Percentiles rank a stretch among this genome's conserved stretches.
phyloP scores from a whole-genome alignment of 306 rosid genomes.

The Lathyrus tuberosus region DNA sequence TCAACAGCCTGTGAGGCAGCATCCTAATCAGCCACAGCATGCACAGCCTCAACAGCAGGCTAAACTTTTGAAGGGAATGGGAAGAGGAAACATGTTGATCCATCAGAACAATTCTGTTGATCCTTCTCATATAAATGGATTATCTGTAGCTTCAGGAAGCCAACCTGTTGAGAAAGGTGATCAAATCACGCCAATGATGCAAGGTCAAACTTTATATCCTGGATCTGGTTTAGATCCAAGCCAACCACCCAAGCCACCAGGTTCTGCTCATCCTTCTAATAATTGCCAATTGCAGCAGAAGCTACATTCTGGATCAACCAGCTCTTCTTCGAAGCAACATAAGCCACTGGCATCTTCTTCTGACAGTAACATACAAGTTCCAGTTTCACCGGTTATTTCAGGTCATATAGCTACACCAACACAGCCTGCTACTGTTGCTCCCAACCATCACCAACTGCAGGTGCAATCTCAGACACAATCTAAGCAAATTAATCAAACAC shows the following conservation, averaged over 20 bases:
- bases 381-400: slow-evolving; percentile 58
- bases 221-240: slow-evolving; percentile 69
- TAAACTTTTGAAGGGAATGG: slow-evolving; percentile 77
- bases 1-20: slow-evolving; percentile 87
- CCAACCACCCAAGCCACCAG: slow-evolving; percentile 68
- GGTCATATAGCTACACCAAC: slow-evolving; percentile 57
- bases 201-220: slow-evolving; percentile 73
- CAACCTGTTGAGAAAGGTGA: slow-evolving; percentile 93
- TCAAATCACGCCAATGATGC: slow-evolving; percentile 69
- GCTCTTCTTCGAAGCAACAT: slow-evolving; percentile 64
- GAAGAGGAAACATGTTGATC: slow-evolving; percentile 68
- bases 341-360: slow-evolving; percentile 65
- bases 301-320: slow-evolving; percentile 57
- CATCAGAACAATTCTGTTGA: slow-evolving; percentile 74
- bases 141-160: slow-evolving; percentile 71
- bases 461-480: slow-evolving; percentile 57
- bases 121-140: slow-evolving; percentile 78
- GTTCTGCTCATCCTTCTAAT: slow-evolving; percentile 63
- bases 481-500: slow-evolving; percentile 72
- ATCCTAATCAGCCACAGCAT: slow-evolving; percentile 81
- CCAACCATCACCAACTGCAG: slow-evolving; percentile 63
- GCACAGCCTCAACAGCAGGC: slow-evolving; percentile 79
- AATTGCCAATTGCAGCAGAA: slow-evolving; percentile 76
- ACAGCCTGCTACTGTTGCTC: slow-evolving; percentile 53
- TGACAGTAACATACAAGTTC: slow-evolving; percentile 64